Base-by-base conservation (phyloP, 1,284 basidiomycete genomes). In the Heterobasidion parviporum region DNA sequence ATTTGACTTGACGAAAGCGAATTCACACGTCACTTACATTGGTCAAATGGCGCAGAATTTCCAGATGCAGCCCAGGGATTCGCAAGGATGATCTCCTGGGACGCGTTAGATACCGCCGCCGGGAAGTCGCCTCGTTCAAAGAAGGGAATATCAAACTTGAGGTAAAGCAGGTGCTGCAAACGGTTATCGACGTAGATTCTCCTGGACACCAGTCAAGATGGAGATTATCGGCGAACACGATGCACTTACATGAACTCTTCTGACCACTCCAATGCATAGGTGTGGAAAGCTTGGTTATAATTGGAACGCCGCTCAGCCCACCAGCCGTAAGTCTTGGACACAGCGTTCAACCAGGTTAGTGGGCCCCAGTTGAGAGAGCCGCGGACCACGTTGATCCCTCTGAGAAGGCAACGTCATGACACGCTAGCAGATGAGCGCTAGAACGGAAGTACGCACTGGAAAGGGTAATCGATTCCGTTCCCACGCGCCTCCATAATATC, bases 281-380 rank as follows among this genome's bases (percentile, higher is more conserved):
- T 89, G 67, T 92, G 89, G 76, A 85, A 93, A 33, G 67, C 76
- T 53, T 84, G 72, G 61, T 83, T 83, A 67, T 82, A 94, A 58
- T 80, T 80, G 3, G 79, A 76, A 52, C 89, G 79, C 49, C 88
- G 80, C 63, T 84, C 70, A 26, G 76, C 75, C 80, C 86, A 85
- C 78, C 82, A 87, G 20, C 89, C 88, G 66, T 79, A 91, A 6
- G 90, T 92, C 71, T 84, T 83, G 59, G 77, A 79, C 44, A 84
- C 85, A 15, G 81, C 80, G 65, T 93, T 89, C 50, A 91, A 73
- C 74, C 81, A 85, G 8, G 78, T 68, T 48, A 83, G 68, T 0
- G 89, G 89, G 6, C 92, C 92, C 89, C 89, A 95, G 69, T 94
- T 92, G 48, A 94, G 76, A 18, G 87, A 82, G 14, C 83, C 82